Conservation (phyloP, 2,329 filamentous ascomycete genomes). For the Leptographium procerum region DNA sequence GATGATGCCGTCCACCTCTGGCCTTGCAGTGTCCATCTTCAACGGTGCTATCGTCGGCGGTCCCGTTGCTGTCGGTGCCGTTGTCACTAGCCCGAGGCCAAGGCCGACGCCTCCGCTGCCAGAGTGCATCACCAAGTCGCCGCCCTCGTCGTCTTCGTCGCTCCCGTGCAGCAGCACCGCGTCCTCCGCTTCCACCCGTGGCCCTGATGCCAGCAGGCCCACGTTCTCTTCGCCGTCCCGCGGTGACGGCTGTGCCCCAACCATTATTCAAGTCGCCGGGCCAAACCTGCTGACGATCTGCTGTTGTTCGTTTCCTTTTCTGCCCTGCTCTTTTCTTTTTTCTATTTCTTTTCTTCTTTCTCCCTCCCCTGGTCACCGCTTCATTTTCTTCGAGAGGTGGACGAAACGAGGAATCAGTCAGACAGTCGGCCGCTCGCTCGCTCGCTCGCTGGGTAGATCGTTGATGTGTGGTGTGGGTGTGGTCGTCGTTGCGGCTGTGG, state of each 20-base stretch:
- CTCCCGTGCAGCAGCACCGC: constrained; percentile 4
- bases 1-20: not conserved
- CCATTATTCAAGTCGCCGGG: not conserved
- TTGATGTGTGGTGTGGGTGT: not conserved
- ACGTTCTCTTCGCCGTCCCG: constrained; percentile 14
- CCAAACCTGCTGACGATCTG: not conserved
- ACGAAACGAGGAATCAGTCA: not conserved
- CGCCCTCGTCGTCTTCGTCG: constrained; percentile 7
- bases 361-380: not conserved
- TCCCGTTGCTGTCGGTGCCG: not conserved
- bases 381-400: not conserved
- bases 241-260: not conserved
- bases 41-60: not conserved
- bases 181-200: not conserved
- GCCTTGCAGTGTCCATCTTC: not conserved
- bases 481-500: not conserved
- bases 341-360: not conserved
- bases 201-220: constrained; percentile 15
- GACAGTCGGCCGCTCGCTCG: not conserved
- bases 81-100: not conserved
- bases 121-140: constrained; percentile 6
- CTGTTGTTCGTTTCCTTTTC: not conserved
- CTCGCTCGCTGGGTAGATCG: not conserved
- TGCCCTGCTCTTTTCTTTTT: not conserved
- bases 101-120: constrained; percentile 2